Conservation (phyloP, 345 rosid species). For the Kandelia obovata region DNA sequence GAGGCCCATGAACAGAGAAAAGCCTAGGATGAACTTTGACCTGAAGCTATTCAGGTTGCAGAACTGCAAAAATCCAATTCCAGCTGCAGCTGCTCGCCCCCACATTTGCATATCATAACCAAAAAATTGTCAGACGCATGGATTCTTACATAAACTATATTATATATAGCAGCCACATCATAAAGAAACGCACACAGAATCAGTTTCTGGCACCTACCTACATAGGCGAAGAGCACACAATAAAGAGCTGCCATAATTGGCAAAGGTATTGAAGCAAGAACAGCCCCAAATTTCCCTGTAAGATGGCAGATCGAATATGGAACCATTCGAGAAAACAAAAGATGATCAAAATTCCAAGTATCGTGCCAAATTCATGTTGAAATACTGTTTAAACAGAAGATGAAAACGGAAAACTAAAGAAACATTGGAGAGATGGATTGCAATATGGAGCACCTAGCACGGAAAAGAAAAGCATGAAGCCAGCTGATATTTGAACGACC, state of each 20-base stretch:
- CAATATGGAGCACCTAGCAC: conserved; percentile 47
- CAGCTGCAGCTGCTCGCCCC: conserved; percentile 64
- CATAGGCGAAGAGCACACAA: conserved; percentile 80
- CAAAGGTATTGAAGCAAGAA: conserved; percentile 82
- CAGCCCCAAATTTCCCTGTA: conserved; percentile 89
- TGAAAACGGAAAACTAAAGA: background rate
- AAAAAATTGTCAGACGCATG: background rate
- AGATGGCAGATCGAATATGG: conserved; percentile 1
- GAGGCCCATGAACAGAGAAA: conserved; percentile 81
- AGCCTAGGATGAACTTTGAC: conserved; percentile 72
- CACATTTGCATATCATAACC: background rate
- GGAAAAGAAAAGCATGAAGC: conserved; percentile 89
- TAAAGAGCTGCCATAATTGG: conserved; percentile 79
- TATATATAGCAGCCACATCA: background rate
- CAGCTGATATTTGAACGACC: conserved; percentile 70
- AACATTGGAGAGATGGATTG: background rate
- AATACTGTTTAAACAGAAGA: background rate
- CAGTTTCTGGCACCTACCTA: conserved; percentile 49
- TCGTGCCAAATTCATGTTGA: background rate
- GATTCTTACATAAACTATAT: background rate
- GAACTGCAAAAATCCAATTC: conserved; percentile 72
- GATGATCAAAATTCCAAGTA: background rate
- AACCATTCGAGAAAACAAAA: background rate
- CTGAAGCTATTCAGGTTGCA: conserved; percentile 89
- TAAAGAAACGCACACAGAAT: background rate